Evolutionary conservation across 495 filamentous ascomycete genomes (phyloP), one percentile per base, ranked within the genome.

Genomic region (Cladorrhinum samala): DNA sequence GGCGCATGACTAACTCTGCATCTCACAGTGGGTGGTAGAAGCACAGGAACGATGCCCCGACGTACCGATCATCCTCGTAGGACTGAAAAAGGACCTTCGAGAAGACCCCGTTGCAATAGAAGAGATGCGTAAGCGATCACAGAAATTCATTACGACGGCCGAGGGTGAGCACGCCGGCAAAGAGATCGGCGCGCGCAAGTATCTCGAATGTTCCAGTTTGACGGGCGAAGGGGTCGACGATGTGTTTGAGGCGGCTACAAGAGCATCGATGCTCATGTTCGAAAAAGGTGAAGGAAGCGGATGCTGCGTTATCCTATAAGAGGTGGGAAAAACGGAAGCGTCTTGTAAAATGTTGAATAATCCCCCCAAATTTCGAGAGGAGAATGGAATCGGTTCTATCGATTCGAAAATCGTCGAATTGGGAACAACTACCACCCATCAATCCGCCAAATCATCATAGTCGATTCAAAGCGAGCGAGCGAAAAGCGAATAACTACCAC

Each of bases 191-290:
- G 93, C 92, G 47, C 80, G 88, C 58, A 95, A 95, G 72, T 99
- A 99, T 60, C 84, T 99, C 45, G 93, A 99, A 67, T 99, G 93
- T 72, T 96, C 91, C 3, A 92, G 88, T 25, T 71, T 99, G 58
- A 96, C 88, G n/a, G 93, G 93, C 45, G 94, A 99, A 65, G 93
- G 93, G 11, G 93, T 99, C 19, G 93, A 99, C 68, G 93, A 99
- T 71, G 93, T 99, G 11, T 99, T 99, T 64, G 93, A 99, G 67
- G 93, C 93, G 23, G 93, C 93, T 8, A 99, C 93, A 49, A 80
- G 93, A 63, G 92, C 93, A n/a, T 91, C 93, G 23, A 75, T 99
- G 50, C 78, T 96, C 17, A 92, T 84, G 33, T 93, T 94, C 53
- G 92, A 97, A 62, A 92, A 92, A 69, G 82, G 84, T 21, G 88